Conservation (phyloP, 2,329 filamentous ascomycete species). For the Lecanicillium sp. region DNA sequence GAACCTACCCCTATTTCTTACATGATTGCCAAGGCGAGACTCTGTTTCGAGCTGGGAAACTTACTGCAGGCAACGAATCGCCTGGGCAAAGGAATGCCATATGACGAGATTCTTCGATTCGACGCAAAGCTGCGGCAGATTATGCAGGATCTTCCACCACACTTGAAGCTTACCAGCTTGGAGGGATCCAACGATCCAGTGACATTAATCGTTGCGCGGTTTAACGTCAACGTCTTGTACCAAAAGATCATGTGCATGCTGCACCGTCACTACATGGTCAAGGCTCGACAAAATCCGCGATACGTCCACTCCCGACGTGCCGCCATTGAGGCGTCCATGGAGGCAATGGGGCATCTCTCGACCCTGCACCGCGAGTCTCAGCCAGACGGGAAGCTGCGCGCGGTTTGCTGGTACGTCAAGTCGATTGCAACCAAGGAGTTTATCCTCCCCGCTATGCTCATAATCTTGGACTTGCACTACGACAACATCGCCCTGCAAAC, state of each 20-base stretch:
- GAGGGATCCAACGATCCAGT: conserved; percentile 75
- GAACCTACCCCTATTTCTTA: conserved; percentile 74
- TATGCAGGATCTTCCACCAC: conserved; percentile 66
- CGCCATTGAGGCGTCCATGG: conserved; percentile 81
- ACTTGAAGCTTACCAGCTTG: conserved; percentile 69
- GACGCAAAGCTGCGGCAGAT: conserved; percentile 56
- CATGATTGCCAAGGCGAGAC: conserved; percentile 66
- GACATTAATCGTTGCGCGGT: conserved; percentile 78
- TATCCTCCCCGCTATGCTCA: conserved; percentile 75
- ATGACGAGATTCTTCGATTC: conserved; percentile 59
- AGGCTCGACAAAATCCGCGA: conserved; percentile 69
- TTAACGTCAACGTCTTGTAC: conserved; percentile 77
- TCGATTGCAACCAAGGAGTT: conserved; percentile 81
- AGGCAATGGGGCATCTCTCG: conserved; percentile 70
- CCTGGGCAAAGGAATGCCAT: conserved; percentile 49
- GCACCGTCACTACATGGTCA: conserved; percentile 79
- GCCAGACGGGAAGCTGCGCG: conserved; percentile 62
- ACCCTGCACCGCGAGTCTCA: conserved; percentile 71
- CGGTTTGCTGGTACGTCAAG: conserved; percentile 72
- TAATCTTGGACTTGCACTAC: conserved; percentile 76
- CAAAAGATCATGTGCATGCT: conserved; percentile 85
- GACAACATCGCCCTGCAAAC: conserved; percentile 45
- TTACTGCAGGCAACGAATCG: conserved; percentile 62
- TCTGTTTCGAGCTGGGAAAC: conserved; percentile 63
- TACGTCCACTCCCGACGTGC: conserved; percentile 79